A percentile compares a stretch with the other conserved stretches of the same genome.
Evolutionary conservation across 2,329 filamentous ascomycete species (phyloP).

Genomic region (Pseudogymnoascus sp.): DNA sequence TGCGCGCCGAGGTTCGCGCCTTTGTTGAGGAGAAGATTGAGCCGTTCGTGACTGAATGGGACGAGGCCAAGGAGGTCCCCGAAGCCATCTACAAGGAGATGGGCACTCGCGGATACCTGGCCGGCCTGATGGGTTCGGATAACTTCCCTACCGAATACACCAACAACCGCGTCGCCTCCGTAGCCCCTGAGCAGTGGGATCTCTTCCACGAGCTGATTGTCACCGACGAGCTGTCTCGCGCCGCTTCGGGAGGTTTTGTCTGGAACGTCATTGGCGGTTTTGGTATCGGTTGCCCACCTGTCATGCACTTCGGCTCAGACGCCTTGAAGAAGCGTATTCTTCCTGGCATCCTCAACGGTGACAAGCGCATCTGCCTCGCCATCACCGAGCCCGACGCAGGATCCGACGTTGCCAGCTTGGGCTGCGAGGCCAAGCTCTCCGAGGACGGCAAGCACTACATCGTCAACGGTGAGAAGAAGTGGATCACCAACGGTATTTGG

Average conservation of each 20-base stretch:
- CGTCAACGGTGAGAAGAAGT: constrained; percentile 99
- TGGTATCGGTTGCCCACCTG: constrained; percentile 84
- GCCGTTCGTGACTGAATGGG: constrained; percentile 91
- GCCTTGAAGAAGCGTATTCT: constrained; percentile 77
- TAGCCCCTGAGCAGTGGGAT: constrained; percentile 87
- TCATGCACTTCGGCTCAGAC: constrained; percentile 81
- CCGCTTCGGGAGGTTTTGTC: constrained; percentile 84
- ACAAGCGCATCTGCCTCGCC: constrained; percentile 95
- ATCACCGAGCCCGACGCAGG: constrained; percentile 97
- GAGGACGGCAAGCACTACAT: constrained; percentile 98
- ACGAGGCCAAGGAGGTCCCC: constrained; percentile 86
- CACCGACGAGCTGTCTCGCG: constrained; percentile 86
- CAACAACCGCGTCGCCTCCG: constrained; percentile 63
- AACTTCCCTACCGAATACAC: constrained; percentile 68
- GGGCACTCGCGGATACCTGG: constrained; percentile 85
- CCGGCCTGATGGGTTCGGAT: constrained; percentile 78
- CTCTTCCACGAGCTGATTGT: constrained; percentile 95
- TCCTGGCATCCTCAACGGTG: constrained; percentile 77
- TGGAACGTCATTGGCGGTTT: constrained; percentile 98
- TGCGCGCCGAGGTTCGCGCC: constrained; percentile 82
- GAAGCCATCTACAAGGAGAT: constrained; percentile 89
- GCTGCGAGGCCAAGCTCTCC: constrained; percentile 87
- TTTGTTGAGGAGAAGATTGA: constrained; percentile 89
- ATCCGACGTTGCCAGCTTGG: constrained; percentile 89
- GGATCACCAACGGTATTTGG: constrained; percentile 98